phyloP scores from a whole-genome alignment of 1,284 basidiomycete genomes.

The Ceratobasidium papillatum region DNA sequence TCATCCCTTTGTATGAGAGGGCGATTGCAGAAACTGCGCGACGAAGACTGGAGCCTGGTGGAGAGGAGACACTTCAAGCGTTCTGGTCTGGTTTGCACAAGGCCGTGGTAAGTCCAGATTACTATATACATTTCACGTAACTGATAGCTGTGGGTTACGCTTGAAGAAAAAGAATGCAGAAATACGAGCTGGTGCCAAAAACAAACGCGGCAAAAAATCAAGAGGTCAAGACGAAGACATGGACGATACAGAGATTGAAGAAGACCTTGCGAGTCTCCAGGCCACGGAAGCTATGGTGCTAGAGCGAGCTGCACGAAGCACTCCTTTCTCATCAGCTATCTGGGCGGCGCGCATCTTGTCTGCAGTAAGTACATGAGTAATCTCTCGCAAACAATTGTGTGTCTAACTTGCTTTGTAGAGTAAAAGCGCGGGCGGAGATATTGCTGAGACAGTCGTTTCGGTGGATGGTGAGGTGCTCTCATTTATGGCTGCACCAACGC shows the following conservation, averaged over 20 bases:
- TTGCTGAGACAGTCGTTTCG: conserved; percentile 7
- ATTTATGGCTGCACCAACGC: neutral
- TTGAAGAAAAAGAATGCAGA: conserved; percentile 18
- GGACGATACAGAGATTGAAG: conserved; percentile 18
- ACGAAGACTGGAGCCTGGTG: conserved; percentile 49
- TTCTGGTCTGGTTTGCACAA: conserved; percentile 75
- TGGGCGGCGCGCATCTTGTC: conserved; percentile 42
- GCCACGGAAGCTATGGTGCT: conserved; percentile 27
- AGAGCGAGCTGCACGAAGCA: conserved; percentile 44
- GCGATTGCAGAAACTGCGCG: conserved; percentile 73
- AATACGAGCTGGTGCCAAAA: conserved; percentile 19
- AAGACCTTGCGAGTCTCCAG: conserved; percentile 26
- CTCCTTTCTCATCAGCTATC: conserved; percentile 44
- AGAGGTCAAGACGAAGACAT: conserved; percentile 30
- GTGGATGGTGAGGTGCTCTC: conserved; percentile 10
- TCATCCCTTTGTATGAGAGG: conserved; percentile 76
- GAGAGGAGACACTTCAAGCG: conserved; percentile 64
- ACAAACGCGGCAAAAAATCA: conserved; percentile 25
- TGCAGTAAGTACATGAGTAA: conserved; percentile 32
- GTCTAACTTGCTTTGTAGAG: conserved; percentile 14
- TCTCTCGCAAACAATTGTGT: neutral
- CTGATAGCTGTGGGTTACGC: neutral
- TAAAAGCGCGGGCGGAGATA: neutral
- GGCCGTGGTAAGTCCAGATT: conserved; percentile 56
- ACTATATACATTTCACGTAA: conserved; percentile 47